A percentile compares a stretch with the other conserved stretches of the same genome.
Evolutionary conservation across 495 filamentous ascomycete genomes (phyloP).

Genomic region (Parachaetomium inaequale): DNA sequence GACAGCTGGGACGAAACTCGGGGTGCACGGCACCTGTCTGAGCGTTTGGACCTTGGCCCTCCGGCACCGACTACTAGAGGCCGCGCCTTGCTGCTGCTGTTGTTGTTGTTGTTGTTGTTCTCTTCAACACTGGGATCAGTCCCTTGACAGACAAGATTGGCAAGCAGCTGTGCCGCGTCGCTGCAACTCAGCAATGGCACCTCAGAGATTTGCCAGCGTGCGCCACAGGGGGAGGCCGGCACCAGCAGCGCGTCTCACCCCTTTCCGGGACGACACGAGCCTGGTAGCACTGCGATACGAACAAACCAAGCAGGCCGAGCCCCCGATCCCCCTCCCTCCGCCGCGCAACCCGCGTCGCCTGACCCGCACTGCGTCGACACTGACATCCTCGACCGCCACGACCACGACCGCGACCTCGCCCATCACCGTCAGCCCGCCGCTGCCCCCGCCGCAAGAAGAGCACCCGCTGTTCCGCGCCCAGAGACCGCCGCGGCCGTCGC

Average conservation of each 20-base stretch:
- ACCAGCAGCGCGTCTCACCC: constrained; percentile 32
- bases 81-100: too few species aligned
- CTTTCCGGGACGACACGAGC: constrained; percentile 47
- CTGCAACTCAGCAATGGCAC: constrained; percentile 30
- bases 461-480: constrained; percentile 47
- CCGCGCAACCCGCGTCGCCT: constrained; percentile 36
- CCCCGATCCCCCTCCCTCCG: constrained; percentile 52
- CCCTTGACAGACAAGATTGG: not conserved
- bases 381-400: constrained; percentile 15
- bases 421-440: constrained; percentile 35
- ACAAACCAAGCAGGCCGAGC: constrained; percentile 51
- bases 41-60: not conserved
- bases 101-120: too few species aligned
- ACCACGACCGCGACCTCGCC: constrained; percentile 14
- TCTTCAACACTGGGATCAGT: not conserved
- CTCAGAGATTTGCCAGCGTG: constrained; percentile 35
- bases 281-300: constrained; percentile 55
- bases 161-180: constrained; percentile 17
- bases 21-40: constrained; percentile 3
- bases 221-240: constrained; percentile 33
- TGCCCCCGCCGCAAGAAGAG: constrained; percentile 45
- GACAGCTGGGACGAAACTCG: constrained; percentile 9
- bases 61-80: constrained; percentile 1
- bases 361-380: constrained; percentile 28
- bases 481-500: constrained; percentile 15